These are phyloP conservation scores for Boletus vermiculosoides DNA, from an alignment of 768 basidiomycete genomes.

Conservation along the genomic window DNA sequence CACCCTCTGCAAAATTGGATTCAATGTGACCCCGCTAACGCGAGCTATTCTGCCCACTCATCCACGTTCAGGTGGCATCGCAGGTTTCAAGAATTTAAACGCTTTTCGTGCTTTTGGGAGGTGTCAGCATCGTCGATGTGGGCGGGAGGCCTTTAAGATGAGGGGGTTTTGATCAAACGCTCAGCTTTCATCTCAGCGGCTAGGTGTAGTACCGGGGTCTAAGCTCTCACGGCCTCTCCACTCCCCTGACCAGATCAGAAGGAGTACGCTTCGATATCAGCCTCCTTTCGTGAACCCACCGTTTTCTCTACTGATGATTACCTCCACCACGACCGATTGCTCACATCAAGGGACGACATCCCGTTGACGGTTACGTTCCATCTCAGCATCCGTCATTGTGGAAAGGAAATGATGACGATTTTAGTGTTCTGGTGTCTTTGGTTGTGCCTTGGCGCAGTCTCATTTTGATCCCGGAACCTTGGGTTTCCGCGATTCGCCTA, in stretches of 20 bases:
- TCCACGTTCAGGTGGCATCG: background rate
- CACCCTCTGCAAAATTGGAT: background rate
- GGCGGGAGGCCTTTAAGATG: background rate
- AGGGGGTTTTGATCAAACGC: background rate
- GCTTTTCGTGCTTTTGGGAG: background rate
- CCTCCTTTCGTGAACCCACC: no score
- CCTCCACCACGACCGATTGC: background rate
- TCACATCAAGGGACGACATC: background rate
- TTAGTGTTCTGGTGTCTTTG: background rate
- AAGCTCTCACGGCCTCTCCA: no score
- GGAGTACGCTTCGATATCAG: no score
- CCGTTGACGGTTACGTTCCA: background rate
- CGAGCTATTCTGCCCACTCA: background rate
- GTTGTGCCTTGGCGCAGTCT: background rate
- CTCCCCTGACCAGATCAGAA: no score
- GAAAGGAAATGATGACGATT: constrained; percentile 4
- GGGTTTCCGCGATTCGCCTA: background rate
- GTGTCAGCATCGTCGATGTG: background rate
- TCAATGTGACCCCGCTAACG: background rate
- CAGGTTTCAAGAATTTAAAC: background rate
- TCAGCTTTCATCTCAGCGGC: background rate
- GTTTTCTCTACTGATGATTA: background rate
- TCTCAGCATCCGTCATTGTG: background rate
- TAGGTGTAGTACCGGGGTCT: no score
- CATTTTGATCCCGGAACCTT: background rate